A percentile compares a stretch with the other conserved stretches of the same genome.
Evolutionary conservation across 805 yeast species (phyloP).

Genomic region (Yarrowia bubula): DNA sequence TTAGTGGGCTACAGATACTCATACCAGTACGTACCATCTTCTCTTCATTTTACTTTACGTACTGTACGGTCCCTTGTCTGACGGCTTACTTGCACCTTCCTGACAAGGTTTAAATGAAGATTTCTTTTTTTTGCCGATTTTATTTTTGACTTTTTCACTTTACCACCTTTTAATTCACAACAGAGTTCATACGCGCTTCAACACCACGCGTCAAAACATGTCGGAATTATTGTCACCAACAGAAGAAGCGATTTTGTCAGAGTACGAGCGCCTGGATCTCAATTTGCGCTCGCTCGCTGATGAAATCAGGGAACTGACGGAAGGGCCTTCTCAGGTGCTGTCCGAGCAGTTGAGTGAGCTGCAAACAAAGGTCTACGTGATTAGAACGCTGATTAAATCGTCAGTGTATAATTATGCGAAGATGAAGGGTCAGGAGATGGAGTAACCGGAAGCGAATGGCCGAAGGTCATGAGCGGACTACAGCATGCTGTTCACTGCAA

Average conservation of each 20-base stretch:
- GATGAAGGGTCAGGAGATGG: slow-evolving; percentile 48
- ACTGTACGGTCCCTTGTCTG: neutral
- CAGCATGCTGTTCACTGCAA: too few species aligned
- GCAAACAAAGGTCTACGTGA: slow-evolving; percentile 62
- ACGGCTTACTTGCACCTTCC: neutral
- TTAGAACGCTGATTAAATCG: slow-evolving; percentile 64
- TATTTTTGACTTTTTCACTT: neutral
- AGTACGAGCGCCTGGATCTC: slow-evolving; percentile 3
- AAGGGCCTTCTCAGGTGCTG: slow-evolving; percentile 39
- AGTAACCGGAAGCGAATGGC: slow-evolving; percentile 46
- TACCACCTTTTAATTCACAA: neutral
- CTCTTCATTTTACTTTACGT: neutral
- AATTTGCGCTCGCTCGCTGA: slow-evolving; percentile 27
- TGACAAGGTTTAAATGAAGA: neutral
- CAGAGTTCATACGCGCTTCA: neutral
- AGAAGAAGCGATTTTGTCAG: slow-evolving; percentile 31
- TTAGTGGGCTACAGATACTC: too few species aligned
- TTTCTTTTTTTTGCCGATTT: neutral
- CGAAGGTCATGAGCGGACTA: neutral
- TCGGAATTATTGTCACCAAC: slow-evolving; percentile 33
- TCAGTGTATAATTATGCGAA: slow-evolving; percentile 48
- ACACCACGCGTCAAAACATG: slow-evolving; percentile 30
- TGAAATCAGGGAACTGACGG: slow-evolving; percentile 28
- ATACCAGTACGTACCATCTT: too few species aligned
- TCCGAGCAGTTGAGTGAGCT: slow-evolving; percentile 55